A percentile compares a stretch with the other conserved stretches of the same genome.
phyloP scores from a whole-genome alignment of 805 yeast genomes.

The Saturnispora sekii region DNA sequence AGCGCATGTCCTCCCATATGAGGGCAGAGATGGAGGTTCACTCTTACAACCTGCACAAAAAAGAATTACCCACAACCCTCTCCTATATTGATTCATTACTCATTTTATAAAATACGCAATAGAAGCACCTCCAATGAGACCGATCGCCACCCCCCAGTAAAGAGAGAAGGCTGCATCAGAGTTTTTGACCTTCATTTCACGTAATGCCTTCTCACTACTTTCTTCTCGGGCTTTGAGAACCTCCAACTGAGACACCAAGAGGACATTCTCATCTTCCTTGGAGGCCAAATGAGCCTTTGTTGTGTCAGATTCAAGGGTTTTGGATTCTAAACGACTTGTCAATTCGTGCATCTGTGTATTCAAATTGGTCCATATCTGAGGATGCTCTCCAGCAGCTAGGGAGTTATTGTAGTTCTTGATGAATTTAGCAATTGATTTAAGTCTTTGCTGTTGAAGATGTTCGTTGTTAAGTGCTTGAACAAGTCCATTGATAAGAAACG shows the following conservation, averaged over 20 bases:
- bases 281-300: neutral
- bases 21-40: neutral
- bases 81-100: neutral
- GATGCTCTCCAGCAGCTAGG: conserved; percentile 4
- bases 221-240: neutral
- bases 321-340: neutral
- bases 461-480: conserved; percentile 47
- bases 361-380: neutral
- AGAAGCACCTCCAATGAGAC: neutral
- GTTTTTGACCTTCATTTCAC: neutral
- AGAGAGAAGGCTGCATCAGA: neutral
- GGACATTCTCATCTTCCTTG: neutral
- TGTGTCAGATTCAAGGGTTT: neutral
- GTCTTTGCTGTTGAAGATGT: conserved; percentile 47
- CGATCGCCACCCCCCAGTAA: neutral
- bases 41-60: neutral
- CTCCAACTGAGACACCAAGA: neutral
- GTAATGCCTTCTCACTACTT: neutral
- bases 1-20: conserved; percentile 3
- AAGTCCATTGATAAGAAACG: conserved; percentile 44
- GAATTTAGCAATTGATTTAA: conserved; percentile 46
- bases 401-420: conserved; percentile 36
- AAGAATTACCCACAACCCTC: no score
- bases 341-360: neutral
- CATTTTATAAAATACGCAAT: neutral